Conservation (phyloP, 2,329 filamentous ascomycete genomes). For the Penicillium palitans region DNA sequence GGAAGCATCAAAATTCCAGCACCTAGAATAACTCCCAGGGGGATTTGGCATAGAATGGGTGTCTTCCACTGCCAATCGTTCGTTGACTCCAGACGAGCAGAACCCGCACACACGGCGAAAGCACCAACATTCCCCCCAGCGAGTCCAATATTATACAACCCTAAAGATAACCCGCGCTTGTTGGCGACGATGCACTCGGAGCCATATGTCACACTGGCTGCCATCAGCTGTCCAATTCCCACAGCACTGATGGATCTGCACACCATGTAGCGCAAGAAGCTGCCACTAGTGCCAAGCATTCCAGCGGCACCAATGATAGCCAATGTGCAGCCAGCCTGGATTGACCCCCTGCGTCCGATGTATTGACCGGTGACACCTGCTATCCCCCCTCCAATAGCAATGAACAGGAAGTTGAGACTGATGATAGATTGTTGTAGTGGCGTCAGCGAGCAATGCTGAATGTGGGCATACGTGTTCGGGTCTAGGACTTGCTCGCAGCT, state of each 20-base stretch:
- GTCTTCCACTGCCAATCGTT: constrained; percentile 35
- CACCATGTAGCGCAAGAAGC: constrained; percentile 29
- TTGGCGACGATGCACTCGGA: constrained; percentile 27
- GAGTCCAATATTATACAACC: constrained; percentile 29
- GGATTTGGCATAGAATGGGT: constrained; percentile 34
- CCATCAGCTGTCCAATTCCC: constrained; percentile 25
- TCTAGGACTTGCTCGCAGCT: constrained; percentile 21
- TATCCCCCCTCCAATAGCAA: constrained; percentile 26
- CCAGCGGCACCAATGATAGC: constrained; percentile 28
- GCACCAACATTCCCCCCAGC: constrained; percentile 30
- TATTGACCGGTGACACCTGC: constrained; percentile 22
- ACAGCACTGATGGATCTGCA: constrained; percentile 29
- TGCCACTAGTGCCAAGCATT: constrained; percentile 28
- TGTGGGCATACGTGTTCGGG: constrained; percentile 7
- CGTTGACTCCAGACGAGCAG: constrained; percentile 21
- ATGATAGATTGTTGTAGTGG: constrained; percentile 32
- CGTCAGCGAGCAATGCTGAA: constrained; percentile 23
- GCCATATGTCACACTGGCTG: constrained; percentile 24
- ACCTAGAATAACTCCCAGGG: constrained; percentile 27
- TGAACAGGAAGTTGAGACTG: constrained; percentile 29
- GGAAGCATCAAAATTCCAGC: constrained; percentile 29
- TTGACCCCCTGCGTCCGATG: constrained; percentile 24
- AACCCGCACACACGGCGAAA: constrained; percentile 30
- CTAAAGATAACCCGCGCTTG: constrained; percentile 26
- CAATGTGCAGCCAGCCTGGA: constrained; percentile 28